Base-by-base conservation (phyloP, 306 rosid species). In the Pterocarpus santalinus region DNA sequence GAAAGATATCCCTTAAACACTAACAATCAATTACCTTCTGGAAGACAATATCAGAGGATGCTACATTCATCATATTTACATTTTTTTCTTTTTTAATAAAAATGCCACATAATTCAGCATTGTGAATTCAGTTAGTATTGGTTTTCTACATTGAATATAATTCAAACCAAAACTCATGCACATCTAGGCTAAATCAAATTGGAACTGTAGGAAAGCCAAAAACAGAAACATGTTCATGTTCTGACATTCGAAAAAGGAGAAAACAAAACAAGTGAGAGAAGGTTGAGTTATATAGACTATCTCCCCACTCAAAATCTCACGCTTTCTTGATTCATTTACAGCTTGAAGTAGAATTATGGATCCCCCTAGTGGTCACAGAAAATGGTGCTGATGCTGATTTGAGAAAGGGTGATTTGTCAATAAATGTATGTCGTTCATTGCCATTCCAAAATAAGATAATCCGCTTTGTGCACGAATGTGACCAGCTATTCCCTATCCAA, bases 401-500 rank as follows among this genome's bases (percentile, higher is more conserved):
- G 2, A 82, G 86, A 82, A 82, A 90, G 46, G 97, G 98, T 17
- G 95, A 91, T 88, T 93, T 93, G 85, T 93, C 97, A 16, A 95
- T 87, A 85, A 80, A 88, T 17, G 94, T 97, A 69, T 80, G 82
- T 30, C 96, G 65, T 51, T 93, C 97, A 44, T 91, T 86, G 34
- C 83, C 92, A 35, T 91, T 90, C 97, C 97, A 93, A 81, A 87
- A 92, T 53, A 93, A 89, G 82, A 93, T 93, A 83, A 93, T 79
- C 67, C 97, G 84, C 69, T 95, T 93, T 14, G 98, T 95, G 89
- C 97, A 90, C 7, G 90, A 91, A 87, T 95, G 96, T 41, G 99
- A 93, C 97, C 97, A 95, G 87, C 99, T 93, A 88, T 93, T 97
- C 34, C 99, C 97, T 95, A 64, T 65, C 80, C 72, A 72, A 72